Conservation (phyloP, 768 basidiomycete genomes). For the Lentinus tigrinus region DNA sequence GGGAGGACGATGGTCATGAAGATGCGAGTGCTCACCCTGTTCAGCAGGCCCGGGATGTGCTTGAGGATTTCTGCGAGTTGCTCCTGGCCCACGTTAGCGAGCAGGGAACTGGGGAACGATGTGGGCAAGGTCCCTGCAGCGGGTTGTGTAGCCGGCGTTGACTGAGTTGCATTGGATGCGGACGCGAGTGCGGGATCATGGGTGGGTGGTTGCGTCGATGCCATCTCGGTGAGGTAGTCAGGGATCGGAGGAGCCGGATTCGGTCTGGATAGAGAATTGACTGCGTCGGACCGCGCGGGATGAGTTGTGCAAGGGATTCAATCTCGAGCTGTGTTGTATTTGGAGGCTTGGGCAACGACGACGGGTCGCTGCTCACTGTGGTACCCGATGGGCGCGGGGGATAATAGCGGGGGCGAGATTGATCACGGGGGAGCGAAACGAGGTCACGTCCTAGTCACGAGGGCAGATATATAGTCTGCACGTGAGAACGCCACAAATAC, state of each 20-base stretch:
- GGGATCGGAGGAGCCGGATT: not conserved
- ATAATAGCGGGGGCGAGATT: constrained; percentile 25
- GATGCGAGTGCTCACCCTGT: constrained; percentile 38
- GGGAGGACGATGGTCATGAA: constrained; percentile 1
- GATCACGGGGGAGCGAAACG: constrained; percentile 42
- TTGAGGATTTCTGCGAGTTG: constrained; percentile 64
- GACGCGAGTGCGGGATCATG: constrained; percentile 22
- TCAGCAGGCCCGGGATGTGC: constrained; percentile 51
- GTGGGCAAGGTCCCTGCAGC: not conserved
- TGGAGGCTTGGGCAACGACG: constrained; percentile 6
- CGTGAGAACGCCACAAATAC: constrained; percentile 25
- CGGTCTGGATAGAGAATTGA: not conserved
- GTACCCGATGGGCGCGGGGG: constrained; percentile 16
- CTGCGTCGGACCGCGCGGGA: not conserved
- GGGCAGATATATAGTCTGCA: constrained; percentile 35
- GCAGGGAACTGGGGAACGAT: constrained; percentile 6
- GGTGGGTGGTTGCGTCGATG: constrained; percentile 17
- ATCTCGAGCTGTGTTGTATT: not conserved
- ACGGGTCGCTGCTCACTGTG: constrained; percentile 16
- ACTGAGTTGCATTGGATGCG: constrained; percentile 12
- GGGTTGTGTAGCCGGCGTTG: constrained; percentile 9
- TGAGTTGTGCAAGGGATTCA: not conserved
- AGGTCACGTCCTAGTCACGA: constrained; percentile 45
- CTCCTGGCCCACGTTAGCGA: constrained; percentile 41
- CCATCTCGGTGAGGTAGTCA: constrained; percentile 11